phyloP scores from a whole-genome alignment of 169 alveolate genomes.

The Cystoisospora suis region DNA sequence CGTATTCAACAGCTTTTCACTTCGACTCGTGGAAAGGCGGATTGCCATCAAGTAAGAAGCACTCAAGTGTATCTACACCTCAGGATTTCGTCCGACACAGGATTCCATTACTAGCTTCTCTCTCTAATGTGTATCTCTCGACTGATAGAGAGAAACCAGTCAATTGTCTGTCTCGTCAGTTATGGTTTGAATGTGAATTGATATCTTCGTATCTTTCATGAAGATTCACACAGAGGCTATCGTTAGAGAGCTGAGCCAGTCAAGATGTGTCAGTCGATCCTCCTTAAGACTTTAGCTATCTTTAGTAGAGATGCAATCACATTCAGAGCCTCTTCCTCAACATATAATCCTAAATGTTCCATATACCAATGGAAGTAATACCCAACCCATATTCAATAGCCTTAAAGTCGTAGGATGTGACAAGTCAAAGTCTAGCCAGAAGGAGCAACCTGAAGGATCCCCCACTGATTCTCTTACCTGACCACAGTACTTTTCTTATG shows the following conservation, averaged over 20 bases:
- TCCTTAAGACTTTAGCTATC: too few relatives aligned
- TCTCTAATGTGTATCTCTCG: neutral
- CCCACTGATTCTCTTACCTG: too few relatives aligned
- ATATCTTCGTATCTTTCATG: neutral
- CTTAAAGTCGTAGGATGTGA: too few relatives aligned
- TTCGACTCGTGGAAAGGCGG: neutral
- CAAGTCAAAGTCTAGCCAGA: neutral
- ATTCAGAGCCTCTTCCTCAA: too few relatives aligned
- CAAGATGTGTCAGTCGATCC: too few relatives aligned
- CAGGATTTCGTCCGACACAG: neutral
- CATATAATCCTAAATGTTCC: too few relatives aligned
- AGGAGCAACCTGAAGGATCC: neutral
- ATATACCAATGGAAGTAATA: too few relatives aligned
- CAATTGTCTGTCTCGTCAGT: neutral
- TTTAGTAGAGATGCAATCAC: too few relatives aligned
- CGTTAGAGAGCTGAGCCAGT: too few relatives aligned
- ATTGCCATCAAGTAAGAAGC: neutral
- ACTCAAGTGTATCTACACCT: neutral
- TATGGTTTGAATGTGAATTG: neutral
- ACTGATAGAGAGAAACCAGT: neutral
- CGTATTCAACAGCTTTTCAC: conserved; percentile 26
- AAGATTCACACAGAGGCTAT: too few relatives aligned
- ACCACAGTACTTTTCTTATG: neutral
- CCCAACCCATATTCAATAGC: too few relatives aligned
- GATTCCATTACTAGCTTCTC: neutral